These are phyloP conservation scores for Voacanga thouarsii DNA, from an alignment of 257 asterid species.

Conservation along the genomic window DNA sequence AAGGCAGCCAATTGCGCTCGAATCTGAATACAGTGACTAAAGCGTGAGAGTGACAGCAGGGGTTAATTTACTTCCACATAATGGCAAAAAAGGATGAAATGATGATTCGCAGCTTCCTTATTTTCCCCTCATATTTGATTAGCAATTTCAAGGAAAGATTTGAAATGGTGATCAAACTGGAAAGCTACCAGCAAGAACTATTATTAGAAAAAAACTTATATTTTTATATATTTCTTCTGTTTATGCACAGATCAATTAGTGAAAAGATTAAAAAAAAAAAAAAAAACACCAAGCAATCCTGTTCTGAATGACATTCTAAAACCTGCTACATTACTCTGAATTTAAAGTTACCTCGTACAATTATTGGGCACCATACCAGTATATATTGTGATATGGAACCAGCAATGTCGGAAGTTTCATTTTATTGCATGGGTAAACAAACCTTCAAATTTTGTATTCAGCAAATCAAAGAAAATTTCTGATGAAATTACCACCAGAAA, in stretches of 20 bases:
- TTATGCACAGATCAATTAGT: background rate
- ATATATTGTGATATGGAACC: background rate
- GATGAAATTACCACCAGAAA: background rate
- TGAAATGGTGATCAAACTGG: background rate
- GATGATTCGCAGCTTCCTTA: background rate
- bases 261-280: no score
- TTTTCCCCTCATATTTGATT: background rate
- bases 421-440: background rate
- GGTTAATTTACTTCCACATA: background rate
- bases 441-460: background rate
- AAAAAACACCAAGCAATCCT: no score
- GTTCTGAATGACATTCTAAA: slow-evolving; percentile 3
- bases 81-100: background rate
- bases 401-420: background rate
- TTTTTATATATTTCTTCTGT: background rate
- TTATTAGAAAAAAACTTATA: background rate
- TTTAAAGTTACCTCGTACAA: background rate
- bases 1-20: slow-evolving; percentile 79
- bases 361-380: background rate
- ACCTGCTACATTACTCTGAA: background rate
- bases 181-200: background rate
- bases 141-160: slow-evolving; percentile 2
- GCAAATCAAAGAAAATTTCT: no score
- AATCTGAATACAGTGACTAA: slow-evolving; percentile 42
- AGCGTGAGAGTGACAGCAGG: slow-evolving; percentile 13